Conservation (phyloP, 1,284 basidiomycete genomes). For the Ustilago tritici region DNA sequence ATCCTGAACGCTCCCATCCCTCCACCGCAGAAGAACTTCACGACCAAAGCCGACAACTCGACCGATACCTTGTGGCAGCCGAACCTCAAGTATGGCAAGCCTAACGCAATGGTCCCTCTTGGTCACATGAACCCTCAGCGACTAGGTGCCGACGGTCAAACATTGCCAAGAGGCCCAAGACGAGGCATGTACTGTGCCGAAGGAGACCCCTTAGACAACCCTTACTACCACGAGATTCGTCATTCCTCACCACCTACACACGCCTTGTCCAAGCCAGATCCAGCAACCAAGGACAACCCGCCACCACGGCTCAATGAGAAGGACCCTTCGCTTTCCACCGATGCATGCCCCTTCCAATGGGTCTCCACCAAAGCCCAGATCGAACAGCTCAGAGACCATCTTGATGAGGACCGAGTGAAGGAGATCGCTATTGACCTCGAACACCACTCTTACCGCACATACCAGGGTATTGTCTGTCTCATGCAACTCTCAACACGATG, state of each 20-base stretch:
- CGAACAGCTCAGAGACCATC: conserved; percentile 75
- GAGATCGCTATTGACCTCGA: conserved; percentile 96
- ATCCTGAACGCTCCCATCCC: conserved; percentile 64
- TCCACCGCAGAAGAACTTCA: conserved; percentile 62
- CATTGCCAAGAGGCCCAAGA: conserved; percentile 33
- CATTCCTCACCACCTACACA: conserved; percentile 67
- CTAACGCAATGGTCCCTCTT: conserved; percentile 61
- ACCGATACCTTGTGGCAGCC: conserved; percentile 52
- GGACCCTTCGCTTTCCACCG: conserved; percentile 73
- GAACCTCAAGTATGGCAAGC: conserved; percentile 61
- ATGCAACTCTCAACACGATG: conserved; percentile 85
- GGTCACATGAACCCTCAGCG: conserved; percentile 34
- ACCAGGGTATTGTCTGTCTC: conserved; percentile 87
- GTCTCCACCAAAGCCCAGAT: conserved; percentile 77
- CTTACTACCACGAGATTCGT: conserved; percentile 65
- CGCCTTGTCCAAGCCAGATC: conserved; percentile 42
- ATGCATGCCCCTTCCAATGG: conserved; percentile 80
- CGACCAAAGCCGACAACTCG: conserved; percentile 63
- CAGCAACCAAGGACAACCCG: conserved; percentile 23
- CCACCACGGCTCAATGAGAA: conserved; percentile 57
- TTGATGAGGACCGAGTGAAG: conserved; percentile 71
- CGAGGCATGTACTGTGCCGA: conserved; percentile 66
- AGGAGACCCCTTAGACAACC: conserved; percentile 64
- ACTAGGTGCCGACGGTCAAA: conserved; percentile 21
- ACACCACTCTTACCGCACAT: conserved; percentile 88